Evolutionary conservation across 345 rosid genomes (phyloP), one percentile per base, ranked within the genome.

Genomic region (Corchorus olitorius): DNA sequence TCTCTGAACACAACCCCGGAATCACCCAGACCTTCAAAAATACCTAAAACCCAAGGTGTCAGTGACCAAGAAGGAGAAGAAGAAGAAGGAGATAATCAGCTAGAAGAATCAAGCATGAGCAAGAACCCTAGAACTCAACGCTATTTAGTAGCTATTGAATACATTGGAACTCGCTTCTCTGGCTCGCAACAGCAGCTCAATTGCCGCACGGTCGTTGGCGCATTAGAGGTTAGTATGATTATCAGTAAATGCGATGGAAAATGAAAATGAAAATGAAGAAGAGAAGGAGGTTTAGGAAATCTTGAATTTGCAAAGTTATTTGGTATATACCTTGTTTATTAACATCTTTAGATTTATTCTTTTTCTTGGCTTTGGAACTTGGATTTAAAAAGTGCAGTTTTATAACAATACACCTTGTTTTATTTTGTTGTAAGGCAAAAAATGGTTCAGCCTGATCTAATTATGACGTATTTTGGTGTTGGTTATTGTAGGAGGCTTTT

Each of bases 161-260:
- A 95, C 68, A 82, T 93, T 6, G 98, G 99, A 9, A 92, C 96
- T 63, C 94, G 94, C 35, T 95, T 95, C 77, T 87, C 85, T 5
- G 98, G 99, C 1, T 92, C 97, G 22, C 99, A 95, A 81, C 85
- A 95, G 82, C 99, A 95, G 81, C 83, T 79, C 19, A 85, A 55
- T 65, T 58, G 74, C 77, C 88, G 99, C 41, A 95, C 99, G 0
- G 99, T 90, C 65, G 93, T 89, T 62, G 96, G 96, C 13, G 94
- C 81, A 9, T 89, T 95, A 56, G 91, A 95, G 96, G 99, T 94
- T 94, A 71, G 5, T 33, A 17, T 73, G 33, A 15, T 62, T 52
- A 34, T 33, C 10, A 16, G 34, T 52, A 9, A 34, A 9, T 17
- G 17, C 46, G 27, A 27, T 27, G 27, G 27, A 27, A n/a, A 33